phyloP scores from a whole-genome alignment of 805 yeast genomes.

The Ogataea salicorniae region DNA sequence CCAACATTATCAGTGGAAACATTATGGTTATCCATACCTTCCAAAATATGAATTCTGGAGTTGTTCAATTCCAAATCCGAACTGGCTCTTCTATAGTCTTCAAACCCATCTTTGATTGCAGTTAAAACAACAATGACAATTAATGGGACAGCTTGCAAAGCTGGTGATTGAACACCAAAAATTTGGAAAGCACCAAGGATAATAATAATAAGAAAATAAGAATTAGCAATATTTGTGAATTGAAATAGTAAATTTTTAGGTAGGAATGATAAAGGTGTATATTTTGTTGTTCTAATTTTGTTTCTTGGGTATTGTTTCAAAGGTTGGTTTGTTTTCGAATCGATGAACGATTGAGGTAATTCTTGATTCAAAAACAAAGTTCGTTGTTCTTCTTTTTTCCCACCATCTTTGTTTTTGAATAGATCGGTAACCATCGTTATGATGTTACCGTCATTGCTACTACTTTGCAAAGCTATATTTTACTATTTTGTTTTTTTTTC shows the following conservation, averaged over 20 bases:
- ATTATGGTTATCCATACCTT: slow-evolving; percentile 53
- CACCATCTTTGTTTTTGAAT: not conserved
- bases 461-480: slow-evolving; percentile 1
- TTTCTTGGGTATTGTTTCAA: slow-evolving; percentile 42
- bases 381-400: slow-evolving; percentile 26
- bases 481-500: too few species aligned
- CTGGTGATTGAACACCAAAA: slow-evolving; percentile 72
- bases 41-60: slow-evolving; percentile 52
- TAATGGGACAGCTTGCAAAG: slow-evolving; percentile 72
- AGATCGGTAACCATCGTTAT: slow-evolving; percentile 2
- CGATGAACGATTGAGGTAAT: slow-evolving; percentile 55
- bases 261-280: slow-evolving; percentile 51
- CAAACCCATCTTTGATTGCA: slow-evolving; percentile 72
- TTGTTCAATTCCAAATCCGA: slow-evolving; percentile 68
- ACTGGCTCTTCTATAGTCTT: slow-evolving; percentile 61
- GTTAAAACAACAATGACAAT: slow-evolving; percentile 73
- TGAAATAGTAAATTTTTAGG: slow-evolving; percentile 53
- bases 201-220: slow-evolving; percentile 50
- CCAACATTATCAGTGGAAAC: slow-evolving; percentile 50
- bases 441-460: slow-evolving; percentile 3
- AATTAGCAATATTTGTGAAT: slow-evolving; percentile 55
- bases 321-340: slow-evolving; percentile 47
- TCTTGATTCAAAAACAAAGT: slow-evolving; percentile 52
- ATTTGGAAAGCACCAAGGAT: slow-evolving; percentile 59
- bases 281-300: slow-evolving; percentile 58